Evolutionary conservation across 345 rosid species (phyloP), one percentile per base, ranked within the genome.

Genomic region (Murraya koenigii): DNA sequence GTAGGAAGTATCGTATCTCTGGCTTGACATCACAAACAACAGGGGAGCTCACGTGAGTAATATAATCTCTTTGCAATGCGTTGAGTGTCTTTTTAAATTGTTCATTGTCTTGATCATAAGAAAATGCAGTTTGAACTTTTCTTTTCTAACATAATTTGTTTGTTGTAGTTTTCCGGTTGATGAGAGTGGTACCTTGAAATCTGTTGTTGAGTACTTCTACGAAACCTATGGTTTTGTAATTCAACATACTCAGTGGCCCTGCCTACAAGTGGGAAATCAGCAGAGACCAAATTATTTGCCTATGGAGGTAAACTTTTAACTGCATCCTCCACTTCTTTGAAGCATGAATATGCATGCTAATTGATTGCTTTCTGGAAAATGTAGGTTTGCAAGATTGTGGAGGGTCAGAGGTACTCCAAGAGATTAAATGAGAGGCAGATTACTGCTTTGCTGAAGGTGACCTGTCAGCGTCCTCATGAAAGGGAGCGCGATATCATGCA

Each of bases 401-500:
- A 97, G 84, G 99, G 99, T 32, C 98, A 97, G 80, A 84, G 99
- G 84, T 97, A 97, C 78, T 90, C 98, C 0, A 97, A 94, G 82
- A 86, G 99, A 74, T 79, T 97, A 80, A 97, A 97, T 79, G 99
- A 97, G 81, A 94, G 88, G 74, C 99, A 97, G 84, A 94, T 97
- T 54, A 93, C 98, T 74, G 92, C 93, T 76, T 83, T 97, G 85
- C 83, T 94, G 85, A 90, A 87, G 85, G 97, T 90, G 78, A 93
- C 99, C 75, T 97, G 99, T 73, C 97, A 97, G 81, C 95, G 97
- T 32, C 99, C 99, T 56, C 69, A 83, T 0, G 97, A 93, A 47
- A 85, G 98, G 75, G 99, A 97, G 75, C 58, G n/a, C 1, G 98
- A 97, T 84, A 97, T 97, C 22, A 62, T 92, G 78, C 74, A 80